Evolutionary conservation across 192 early-diverging fungal genomes (phyloP).

Genomic region (Coemansia sp.): DNA sequence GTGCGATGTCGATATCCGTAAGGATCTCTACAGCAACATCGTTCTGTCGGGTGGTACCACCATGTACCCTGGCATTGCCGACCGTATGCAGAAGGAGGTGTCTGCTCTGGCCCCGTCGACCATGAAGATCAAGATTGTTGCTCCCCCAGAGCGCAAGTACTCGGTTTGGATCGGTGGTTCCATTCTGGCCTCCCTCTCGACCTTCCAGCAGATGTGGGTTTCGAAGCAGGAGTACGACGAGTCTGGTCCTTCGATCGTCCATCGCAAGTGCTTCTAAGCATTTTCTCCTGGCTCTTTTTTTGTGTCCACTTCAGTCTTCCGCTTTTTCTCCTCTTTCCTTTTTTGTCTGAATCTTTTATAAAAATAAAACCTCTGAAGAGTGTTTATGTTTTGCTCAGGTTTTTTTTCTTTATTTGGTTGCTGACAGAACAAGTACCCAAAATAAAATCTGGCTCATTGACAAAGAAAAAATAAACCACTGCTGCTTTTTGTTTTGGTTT

Average conservation of each 20-base stretch:
- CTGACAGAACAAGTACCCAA: too few species aligned
- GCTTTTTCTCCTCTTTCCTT: not conserved
- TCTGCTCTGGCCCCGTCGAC: constrained; percentile 90
- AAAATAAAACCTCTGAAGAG: constrained; percentile 1
- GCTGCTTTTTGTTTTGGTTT: not conserved
- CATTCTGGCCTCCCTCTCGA: constrained; percentile 94
- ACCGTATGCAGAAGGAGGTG: constrained; percentile 98
- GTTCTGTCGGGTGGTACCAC: constrained; percentile 95
- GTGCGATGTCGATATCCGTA: constrained; percentile 95
- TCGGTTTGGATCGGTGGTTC: constrained; percentile 99
- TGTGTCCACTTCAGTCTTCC: not conserved
- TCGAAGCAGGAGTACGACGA: constrained; percentile 99
- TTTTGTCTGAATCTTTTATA: not conserved
- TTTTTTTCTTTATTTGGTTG: not conserved
- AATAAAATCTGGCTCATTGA: too few species aligned
- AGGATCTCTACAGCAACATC: constrained; percentile 95
- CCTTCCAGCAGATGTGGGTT: constrained; percentile 99
- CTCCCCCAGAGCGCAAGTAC: constrained; percentile 98
- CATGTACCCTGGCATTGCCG: constrained; percentile 96
- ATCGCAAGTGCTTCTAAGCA: constrained; percentile 96
- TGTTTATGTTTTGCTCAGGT: not conserved
- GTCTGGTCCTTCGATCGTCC: constrained; percentile 94
- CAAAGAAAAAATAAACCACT: too few species aligned
- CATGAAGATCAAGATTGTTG: constrained; percentile 98
- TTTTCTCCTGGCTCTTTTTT: not conserved